Evolutionary conservation across 2,329 filamentous ascomycete species (phyloP).

Genomic region (Trichoderma endophyticum): DNA sequence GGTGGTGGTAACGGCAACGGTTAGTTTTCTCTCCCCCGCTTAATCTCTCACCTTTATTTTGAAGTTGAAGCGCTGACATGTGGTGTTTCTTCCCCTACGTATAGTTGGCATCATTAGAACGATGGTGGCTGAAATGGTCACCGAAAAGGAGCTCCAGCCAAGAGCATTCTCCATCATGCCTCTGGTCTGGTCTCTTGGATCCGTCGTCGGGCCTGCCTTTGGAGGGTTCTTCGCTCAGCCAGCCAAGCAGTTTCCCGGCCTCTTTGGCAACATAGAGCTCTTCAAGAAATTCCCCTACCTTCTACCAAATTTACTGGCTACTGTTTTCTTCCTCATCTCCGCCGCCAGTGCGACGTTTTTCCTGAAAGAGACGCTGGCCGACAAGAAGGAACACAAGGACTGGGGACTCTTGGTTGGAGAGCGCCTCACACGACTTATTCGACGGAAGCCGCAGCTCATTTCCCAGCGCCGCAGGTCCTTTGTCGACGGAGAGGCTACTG

Average conservation of each 20-base stretch:
- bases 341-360: slow-evolving; percentile 73
- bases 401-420: slow-evolving; percentile 73
- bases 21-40: slow-evolving; percentile 32
- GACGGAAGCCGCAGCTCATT: slow-evolving; percentile 23
- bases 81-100: background rate
- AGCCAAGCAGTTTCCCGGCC: slow-evolving; percentile 64
- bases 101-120: slow-evolving; percentile 85
- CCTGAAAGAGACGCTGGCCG: slow-evolving; percentile 78
- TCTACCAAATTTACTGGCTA: slow-evolving; percentile 78
- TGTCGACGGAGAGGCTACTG: slow-evolving; percentile 53
- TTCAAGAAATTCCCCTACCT: slow-evolving; percentile 77
- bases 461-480: slow-evolving; percentile 45
- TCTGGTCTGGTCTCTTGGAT: slow-evolving; percentile 80
- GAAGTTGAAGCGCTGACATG: background rate
- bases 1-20: slow-evolving; percentile 85
- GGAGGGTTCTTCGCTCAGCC: slow-evolving; percentile 85
- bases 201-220: slow-evolving; percentile 82
- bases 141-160: slow-evolving; percentile 80
- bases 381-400: slow-evolving; percentile 65
- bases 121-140: slow-evolving; percentile 90
- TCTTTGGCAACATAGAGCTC: slow-evolving; percentile 66
- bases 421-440: slow-evolving; percentile 51
- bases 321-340: slow-evolving; percentile 73
- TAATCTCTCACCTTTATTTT: slow-evolving; percentile 21
- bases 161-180: slow-evolving; percentile 92